These are phyloP conservation scores for Heliosperma pusillum DNA, from an alignment of 148 eudicot genomes.

Conservation along the genomic window DNA sequence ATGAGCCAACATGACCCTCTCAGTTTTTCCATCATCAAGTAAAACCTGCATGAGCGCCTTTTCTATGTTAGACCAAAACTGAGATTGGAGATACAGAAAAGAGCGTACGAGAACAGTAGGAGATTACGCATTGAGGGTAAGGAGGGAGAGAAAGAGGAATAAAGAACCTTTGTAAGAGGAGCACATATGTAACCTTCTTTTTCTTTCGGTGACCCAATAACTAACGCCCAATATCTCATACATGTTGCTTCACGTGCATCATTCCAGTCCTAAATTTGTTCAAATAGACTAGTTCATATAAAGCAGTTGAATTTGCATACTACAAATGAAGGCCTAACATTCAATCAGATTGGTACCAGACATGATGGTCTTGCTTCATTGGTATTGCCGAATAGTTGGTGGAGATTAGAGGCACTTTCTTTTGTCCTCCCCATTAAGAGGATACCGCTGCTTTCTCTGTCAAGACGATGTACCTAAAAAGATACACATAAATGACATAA, in stretches of 20 bases:
- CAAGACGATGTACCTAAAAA: slow-evolving; percentile 84
- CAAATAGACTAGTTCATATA: background rate
- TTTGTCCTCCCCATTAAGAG: slow-evolving; percentile 86
- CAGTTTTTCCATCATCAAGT: slow-evolving; percentile 86
- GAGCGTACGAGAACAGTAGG: background rate
- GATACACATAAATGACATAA: slow-evolving; percentile 7
- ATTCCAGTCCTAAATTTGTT: slow-evolving; percentile 58
- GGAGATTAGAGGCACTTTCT: slow-evolving; percentile 64
- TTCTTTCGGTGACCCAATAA: slow-evolving; percentile 80
- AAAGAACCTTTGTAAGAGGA: slow-evolving; percentile 73
- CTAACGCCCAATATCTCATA: slow-evolving; percentile 90
- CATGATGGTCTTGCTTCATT: slow-evolving; percentile 48
- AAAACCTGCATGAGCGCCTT: slow-evolving; percentile 42
- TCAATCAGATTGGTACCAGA: slow-evolving; percentile 44
- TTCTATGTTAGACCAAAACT: background rate
- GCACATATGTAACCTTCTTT: slow-evolving; percentile 82
- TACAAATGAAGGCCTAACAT: slow-evolving; percentile 1
- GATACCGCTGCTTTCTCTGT: slow-evolving; percentile 90
- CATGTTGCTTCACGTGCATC: slow-evolving; percentile 60
- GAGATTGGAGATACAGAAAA: background rate
- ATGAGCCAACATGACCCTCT: slow-evolving; percentile 78
- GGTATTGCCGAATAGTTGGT: slow-evolving; percentile 56
- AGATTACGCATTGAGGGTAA: background rate
- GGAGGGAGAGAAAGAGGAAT: background rate
- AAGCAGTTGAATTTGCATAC: background rate